phyloP scores from a whole-genome alignment of 768 basidiomycete species.

The Lentinula edodes region DNA sequence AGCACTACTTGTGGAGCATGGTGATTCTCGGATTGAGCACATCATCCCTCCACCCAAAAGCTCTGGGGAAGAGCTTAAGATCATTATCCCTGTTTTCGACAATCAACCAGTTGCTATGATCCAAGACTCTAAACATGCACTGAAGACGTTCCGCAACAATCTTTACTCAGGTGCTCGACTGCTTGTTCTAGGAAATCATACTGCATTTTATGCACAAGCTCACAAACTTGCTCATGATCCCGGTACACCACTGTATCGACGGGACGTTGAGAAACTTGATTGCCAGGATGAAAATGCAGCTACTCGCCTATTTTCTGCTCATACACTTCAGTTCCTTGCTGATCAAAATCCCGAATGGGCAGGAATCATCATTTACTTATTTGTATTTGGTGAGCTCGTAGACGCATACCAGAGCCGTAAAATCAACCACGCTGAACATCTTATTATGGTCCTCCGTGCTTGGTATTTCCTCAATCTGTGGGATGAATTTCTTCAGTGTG shows the following conservation, averaged over 20 bases:
- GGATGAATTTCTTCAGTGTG: conserved; percentile 16
- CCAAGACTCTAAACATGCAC: conserved; percentile 27
- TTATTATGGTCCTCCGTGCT: conserved; percentile 24
- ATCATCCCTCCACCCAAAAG: not conserved
- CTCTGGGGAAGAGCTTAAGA: no score
- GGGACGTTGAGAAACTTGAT: conserved; percentile 31
- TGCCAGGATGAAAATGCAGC: conserved; percentile 42
- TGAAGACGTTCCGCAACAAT: conserved; percentile 27
- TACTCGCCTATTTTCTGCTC: conserved; percentile 29
- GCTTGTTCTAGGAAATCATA: conserved; percentile 19
- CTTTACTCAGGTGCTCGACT: conserved; percentile 24
- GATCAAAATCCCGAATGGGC: conserved; percentile 8
- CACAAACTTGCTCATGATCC: conserved; percentile 11
- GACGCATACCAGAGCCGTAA: conserved; percentile 33
- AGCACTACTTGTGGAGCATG: conserved; percentile 6
- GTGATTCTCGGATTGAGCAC: conserved; percentile 1
- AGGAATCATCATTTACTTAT: conserved; percentile 30
- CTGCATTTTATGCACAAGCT: conserved; percentile 15
- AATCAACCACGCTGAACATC: conserved; percentile 18
- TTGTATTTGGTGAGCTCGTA: conserved; percentile 31
- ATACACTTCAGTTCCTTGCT: conserved; percentile 18
- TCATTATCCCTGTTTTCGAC: not conserved
- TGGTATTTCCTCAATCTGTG: conserved; percentile 26
- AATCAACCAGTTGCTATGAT: conserved; percentile 16
- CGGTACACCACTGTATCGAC: conserved; percentile 15